Evolutionary conservation across 371 early-diverging fungal genomes (phyloP).

Genomic region (Mucor circinelloides): DNA sequence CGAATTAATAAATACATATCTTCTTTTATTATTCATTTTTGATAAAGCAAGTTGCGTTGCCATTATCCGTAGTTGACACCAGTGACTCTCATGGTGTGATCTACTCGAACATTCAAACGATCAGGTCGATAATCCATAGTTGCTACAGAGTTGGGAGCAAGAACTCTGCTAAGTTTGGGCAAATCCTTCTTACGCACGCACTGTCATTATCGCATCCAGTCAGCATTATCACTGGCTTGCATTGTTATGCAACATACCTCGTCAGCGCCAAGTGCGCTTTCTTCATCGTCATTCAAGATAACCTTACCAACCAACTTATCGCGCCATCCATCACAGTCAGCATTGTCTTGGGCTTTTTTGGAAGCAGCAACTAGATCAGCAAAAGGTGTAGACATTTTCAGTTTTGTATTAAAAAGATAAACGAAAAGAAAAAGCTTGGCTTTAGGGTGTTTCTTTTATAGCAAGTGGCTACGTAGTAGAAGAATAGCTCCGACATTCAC

Average conservation of each 20-base stretch:
- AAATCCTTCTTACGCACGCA: slow-evolving; percentile 35
- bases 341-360: not conserved
- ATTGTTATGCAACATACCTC: slow-evolving; percentile 23
- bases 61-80: slow-evolving; percentile 40
- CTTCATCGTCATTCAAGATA: slow-evolving; percentile 29
- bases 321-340: slow-evolving; percentile 36
- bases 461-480: not conserved
- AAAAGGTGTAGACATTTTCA: slow-evolving; percentile 12
- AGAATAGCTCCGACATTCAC: not conserved
- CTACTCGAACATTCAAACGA: slow-evolving; percentile 41
- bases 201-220: slow-evolving; percentile 9
- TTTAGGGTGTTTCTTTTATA: not conserved
- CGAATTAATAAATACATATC: not conserved
- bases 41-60: not conserved
- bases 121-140: slow-evolving; percentile 47
- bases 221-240: no score
- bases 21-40: not conserved
- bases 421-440: not conserved
- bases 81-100: slow-evolving; percentile 25
- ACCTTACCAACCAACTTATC: slow-evolving; percentile 43
- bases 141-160: slow-evolving; percentile 25
- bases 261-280: slow-evolving; percentile 24
- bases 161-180: slow-evolving; percentile 31
- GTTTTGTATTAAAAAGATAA: not conserved
- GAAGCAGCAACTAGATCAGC: not conserved